These are phyloP conservation scores for Penicillium nordicum DNA, from an alignment of 2,329 filamentous ascomycete genomes.

Conservation along the genomic window DNA sequence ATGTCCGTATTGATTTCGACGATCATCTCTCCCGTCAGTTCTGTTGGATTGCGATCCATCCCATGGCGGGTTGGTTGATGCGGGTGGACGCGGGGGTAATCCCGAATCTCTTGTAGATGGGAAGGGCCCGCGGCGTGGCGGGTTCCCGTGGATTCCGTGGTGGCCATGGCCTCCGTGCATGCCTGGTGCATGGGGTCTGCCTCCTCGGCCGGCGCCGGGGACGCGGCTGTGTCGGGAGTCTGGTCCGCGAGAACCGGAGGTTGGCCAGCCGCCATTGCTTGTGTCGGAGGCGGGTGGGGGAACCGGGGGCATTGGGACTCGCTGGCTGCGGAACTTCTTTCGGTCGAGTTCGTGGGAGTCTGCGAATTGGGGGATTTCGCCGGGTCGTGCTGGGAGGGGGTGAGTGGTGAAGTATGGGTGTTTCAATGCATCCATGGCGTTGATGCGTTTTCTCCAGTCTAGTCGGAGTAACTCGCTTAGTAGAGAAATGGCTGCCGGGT, in stretches of 20 bases:
- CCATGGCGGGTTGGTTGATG: conserved; percentile 31
- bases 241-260: conserved; percentile 30
- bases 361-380: conserved; percentile 86
- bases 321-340: conserved; percentile 82
- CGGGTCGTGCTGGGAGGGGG: conserved; percentile 75
- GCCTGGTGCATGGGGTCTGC: conserved; percentile 26
- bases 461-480: conserved; percentile 79
- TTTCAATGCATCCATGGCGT: conserved; percentile 87
- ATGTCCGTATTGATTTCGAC: conserved; percentile 31
- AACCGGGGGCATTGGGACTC: conserved; percentile 79
- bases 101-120: conserved; percentile 31
- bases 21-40: conserved; percentile 27
- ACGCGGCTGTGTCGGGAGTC: conserved; percentile 36
- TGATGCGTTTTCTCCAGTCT: conserved; percentile 84
- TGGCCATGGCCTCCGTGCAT: not conserved
- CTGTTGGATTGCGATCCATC: conserved; percentile 25
- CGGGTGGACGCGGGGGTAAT: conserved; percentile 39
- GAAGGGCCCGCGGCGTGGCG: conserved; percentile 26
- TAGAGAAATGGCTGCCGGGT: conserved; percentile 70
- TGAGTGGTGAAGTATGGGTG: conserved; percentile 84
- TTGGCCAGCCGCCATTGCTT: conserved; percentile 54
- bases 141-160: conserved; percentile 12
- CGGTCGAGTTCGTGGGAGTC: conserved; percentile 97
- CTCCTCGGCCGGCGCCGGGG: conserved; percentile 33
- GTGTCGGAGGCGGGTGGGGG: conserved; percentile 87